phyloP scores from a whole-genome alignment of 495 filamentous ascomycete species.

The Neurospora sp. region DNA sequence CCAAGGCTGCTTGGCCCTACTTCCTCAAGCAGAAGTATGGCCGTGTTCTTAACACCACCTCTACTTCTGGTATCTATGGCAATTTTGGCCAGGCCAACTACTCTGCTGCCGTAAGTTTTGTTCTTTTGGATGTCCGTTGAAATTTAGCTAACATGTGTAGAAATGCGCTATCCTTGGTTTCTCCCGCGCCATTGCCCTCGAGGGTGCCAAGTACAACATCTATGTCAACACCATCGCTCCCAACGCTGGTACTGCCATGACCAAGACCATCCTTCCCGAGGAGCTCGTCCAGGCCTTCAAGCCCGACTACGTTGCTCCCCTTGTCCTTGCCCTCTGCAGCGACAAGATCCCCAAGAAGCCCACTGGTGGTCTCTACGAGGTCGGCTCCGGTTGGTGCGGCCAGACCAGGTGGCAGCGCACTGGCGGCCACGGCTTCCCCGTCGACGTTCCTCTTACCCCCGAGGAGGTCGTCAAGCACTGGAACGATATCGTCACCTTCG shows the following conservation, averaged over 20 bases:
- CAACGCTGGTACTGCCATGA: conserved; percentile 96
- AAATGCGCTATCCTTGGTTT: conserved; percentile 95
- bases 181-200: conserved; percentile 82
- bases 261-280: conserved; percentile 86
- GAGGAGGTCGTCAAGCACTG: conserved; percentile 74
- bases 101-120: conserved; percentile 65
- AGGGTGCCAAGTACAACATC: conserved; percentile 97
- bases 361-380: conserved; percentile 90
- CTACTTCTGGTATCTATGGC: conserved; percentile 94
- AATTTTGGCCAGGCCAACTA: conserved; percentile 99
- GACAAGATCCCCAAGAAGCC: conserved; percentile 76
- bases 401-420: conserved; percentile 90
- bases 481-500: conserved; percentile 75
- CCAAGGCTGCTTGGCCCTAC: conserved; percentile 96
- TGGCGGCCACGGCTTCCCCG: conserved; percentile 85
- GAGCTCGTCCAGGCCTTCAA: conserved; percentile 99
- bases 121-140: not conserved
- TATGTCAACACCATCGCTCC: conserved; percentile 97
- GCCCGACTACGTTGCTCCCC: conserved; percentile 93
- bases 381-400: conserved; percentile 89
- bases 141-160: conserved; percentile 21
- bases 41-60: conserved; percentile 91
- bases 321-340: conserved; percentile 80
- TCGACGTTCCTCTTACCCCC: conserved; percentile 77
- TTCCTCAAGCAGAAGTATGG: conserved; percentile 99